Conservation (phyloP, 2,329 filamentous ascomycete species). For the Ascomycota sp. region DNA sequence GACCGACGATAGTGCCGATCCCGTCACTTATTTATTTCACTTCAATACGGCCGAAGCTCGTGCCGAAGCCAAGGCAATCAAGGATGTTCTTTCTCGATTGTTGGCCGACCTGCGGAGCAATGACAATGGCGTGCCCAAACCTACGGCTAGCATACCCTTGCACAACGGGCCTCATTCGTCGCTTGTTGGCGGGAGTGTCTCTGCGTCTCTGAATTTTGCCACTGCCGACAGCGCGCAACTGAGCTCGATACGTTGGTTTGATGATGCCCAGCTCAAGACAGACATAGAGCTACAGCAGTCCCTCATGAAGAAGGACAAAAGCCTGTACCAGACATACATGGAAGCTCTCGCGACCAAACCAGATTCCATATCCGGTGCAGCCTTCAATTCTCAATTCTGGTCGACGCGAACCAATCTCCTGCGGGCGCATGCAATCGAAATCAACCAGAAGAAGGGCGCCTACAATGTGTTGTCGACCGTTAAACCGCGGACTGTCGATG, state of each 20-base stretch:
- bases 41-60: conserved; percentile 71
- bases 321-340: conserved; percentile 66
- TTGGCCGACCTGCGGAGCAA: conserved; percentile 46
- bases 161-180: conserved; percentile 10
- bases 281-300: conserved; percentile 76
- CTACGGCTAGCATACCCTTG: conserved; percentile 12
- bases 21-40: conserved; percentile 63
- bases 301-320: conserved; percentile 60
- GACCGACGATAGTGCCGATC: conserved; percentile 31
- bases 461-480: conserved; percentile 89
- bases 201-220: conserved; percentile 60
- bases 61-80: conserved; percentile 66
- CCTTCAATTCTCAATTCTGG: conserved; percentile 91
- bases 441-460: conserved; percentile 63
- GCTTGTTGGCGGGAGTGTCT: conserved; percentile 20
- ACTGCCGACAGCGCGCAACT: conserved; percentile 39
- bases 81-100: conserved; percentile 59
- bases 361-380: conserved; percentile 55
- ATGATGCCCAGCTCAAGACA: conserved; percentile 55
- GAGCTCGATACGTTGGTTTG: conserved; percentile 48
- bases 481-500: conserved; percentile 37
- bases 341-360: conserved; percentile 70
- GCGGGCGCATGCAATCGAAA: conserved; percentile 77
- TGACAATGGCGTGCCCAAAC: conserved; percentile 30
- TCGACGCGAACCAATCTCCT: conserved; percentile 69